phyloP scores from a whole-genome alignment of 441 rosid genomes.

The Euphorbia schlechtendalii region DNA sequence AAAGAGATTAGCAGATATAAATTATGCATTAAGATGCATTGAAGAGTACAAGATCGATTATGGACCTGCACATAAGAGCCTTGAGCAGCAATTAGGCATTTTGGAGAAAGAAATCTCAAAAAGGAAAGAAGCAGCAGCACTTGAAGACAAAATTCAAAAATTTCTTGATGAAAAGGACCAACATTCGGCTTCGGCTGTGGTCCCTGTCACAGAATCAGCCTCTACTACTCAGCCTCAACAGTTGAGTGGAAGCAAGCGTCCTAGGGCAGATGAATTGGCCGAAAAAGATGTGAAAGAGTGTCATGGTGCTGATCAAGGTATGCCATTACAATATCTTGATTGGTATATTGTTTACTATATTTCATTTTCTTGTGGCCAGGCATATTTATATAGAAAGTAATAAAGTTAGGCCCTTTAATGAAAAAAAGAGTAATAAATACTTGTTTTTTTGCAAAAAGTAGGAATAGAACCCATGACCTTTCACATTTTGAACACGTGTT shows the following conservation, averaged over 20 bases:
- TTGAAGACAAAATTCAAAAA: background rate
- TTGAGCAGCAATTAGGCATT: conserved; percentile 12
- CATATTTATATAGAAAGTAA: too few relatives aligned
- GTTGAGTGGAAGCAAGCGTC: conserved; percentile 11
- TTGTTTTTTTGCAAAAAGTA: too few relatives aligned
- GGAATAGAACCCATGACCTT: too few relatives aligned
- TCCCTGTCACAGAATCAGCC: too few relatives aligned
- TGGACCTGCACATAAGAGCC: background rate
- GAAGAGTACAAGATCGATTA: conserved; percentile 24
- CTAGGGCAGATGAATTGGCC: conserved; percentile 3
- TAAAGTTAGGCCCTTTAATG: too few relatives aligned
- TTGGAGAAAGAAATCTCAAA: conserved; percentile 14
- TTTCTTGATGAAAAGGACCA: background rate
- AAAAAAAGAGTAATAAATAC: too few relatives aligned
- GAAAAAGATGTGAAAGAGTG: background rate
- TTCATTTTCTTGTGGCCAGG: too few relatives aligned
- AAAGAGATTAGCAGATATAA: conserved; percentile 23
- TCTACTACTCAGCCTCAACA: background rate
- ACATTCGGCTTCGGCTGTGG: background rate
- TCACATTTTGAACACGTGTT: too few relatives aligned
- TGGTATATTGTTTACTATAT: background rate
- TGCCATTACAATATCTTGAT: background rate
- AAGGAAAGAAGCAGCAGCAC: background rate
- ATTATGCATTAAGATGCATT: conserved; percentile 22
- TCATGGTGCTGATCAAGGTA: conserved; percentile 1